Base-by-base conservation (phyloP, 2,329 filamentous ascomycete genomes). In the Magnaporthiopsis poae region DNA sequence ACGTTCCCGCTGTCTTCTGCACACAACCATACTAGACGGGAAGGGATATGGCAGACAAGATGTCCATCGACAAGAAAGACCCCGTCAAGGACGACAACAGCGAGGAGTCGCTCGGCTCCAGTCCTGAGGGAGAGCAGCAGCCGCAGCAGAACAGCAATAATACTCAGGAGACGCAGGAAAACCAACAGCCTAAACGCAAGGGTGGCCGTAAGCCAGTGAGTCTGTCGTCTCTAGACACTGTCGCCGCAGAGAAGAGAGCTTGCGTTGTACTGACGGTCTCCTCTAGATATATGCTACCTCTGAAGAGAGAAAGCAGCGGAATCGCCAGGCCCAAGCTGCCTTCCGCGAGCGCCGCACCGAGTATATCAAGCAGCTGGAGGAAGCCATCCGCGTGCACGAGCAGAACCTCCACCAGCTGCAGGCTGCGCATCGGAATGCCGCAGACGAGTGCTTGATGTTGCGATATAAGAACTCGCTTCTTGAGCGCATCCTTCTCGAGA, bases 351-450 rank as follows among this genome's bases (percentile, higher is more conserved):
- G 95, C 71, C 89, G 95, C 68, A 98, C 94, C 66, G 95, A 99
- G 81, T 99, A 99, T 78, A 99, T 99, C 81, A 98, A 98, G 81
- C 95, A 99, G 78, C 86, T 99, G 33, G 95, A 99, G 80, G 92
- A 94, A 72, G 96, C 93, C 66, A 98, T 99, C 78, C 94, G 95
- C 74, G 91, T 95, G 72, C 94, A 98, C 82, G 95, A 99, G 79
- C 92, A 96, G 73, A 94, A 92, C 73, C 83, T 98, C 67, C 91
- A 96, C 73, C 96, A 88, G 74, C 84, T 99, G 68, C 95, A 98
- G 79, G 90, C 94, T 74, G 96, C 92, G 71, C 95, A 98, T 75
- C 91, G 95, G 72, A 93, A 88, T 74, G 95, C 95, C 67, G 92
- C 94, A 67, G 95, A 98, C 77, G 95, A 98, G 79, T 98, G 95